phyloP scores from a whole-genome alignment of 495 filamentous ascomycete genomes.

The Penicilliopsis zonata region DNA sequence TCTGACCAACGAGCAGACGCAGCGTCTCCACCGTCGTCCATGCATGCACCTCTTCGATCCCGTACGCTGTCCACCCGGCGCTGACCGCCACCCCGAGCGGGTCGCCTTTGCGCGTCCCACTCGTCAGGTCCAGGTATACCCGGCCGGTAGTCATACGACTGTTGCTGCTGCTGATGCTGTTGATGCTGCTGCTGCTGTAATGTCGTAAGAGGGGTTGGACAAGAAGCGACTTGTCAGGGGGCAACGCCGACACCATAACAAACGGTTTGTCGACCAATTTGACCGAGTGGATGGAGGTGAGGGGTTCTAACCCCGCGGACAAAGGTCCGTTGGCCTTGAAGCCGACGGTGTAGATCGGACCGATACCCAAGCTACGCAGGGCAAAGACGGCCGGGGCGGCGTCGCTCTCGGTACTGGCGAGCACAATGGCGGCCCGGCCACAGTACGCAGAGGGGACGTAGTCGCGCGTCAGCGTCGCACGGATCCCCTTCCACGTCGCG shows the following conservation, averaged over 20 bases:
- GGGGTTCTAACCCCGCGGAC: conserved; percentile 56
- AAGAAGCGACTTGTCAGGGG: conserved; percentile 63
- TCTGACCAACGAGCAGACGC: conserved; percentile 66
- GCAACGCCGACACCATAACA: conserved; percentile 65
- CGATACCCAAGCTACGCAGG: conserved; percentile 59
- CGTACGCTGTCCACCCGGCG: conserved; percentile 68
- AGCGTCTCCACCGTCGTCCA: conserved; percentile 76
- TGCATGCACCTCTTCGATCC: conserved; percentile 63
- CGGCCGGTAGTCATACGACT: conserved; percentile 46
- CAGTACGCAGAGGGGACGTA: conserved; percentile 72
- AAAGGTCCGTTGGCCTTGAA: conserved; percentile 59
- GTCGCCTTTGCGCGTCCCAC: conserved; percentile 55
- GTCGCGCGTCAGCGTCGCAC: conserved; percentile 66
- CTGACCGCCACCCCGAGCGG: conserved; percentile 54
- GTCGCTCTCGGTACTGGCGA: conserved; percentile 54
- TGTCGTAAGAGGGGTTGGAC: conserved; percentile 70
- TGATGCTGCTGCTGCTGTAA: conserved; percentile 24
- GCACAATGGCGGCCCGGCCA: conserved; percentile 59
- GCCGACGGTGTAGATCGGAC: conserved; percentile 72
- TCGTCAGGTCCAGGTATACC: conserved; percentile 70
- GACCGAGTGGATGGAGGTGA: conserved; percentile 67
- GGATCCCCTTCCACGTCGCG: conserved; percentile 71
- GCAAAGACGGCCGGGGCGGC: conserved; percentile 67
- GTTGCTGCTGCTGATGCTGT: too few relatives aligned
- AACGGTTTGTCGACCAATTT: conserved; percentile 66